Base-by-base conservation (phyloP, 768 basidiomycete genomes). In the Neoboletus magnificus region DNA sequence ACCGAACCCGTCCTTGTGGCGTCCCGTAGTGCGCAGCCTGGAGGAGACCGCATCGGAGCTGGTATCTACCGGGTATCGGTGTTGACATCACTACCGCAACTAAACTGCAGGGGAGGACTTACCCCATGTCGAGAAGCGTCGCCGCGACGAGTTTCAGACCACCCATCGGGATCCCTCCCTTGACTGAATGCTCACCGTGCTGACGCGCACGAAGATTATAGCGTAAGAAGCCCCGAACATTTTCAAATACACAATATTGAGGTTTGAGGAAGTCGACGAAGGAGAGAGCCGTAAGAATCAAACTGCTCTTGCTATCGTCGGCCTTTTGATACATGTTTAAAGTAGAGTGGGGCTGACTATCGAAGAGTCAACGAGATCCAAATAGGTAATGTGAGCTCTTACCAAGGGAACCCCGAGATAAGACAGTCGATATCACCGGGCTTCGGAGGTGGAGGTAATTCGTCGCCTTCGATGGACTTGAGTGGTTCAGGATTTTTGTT, bases 331-430 rank as follows among this genome's bases (percentile, higher is more conserved):
- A 89, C 82, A 84, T 88, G 65, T 92, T 92, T 20, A 91, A 66
- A 1, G 68, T 66, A 0, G 89, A 91, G 63, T 91, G 89, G 3
- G 84, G 79, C 68, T 91, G 89, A 64, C 89, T 91, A 54, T 40
- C 15, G n/a, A n/a, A 33, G 32, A 23, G 37, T 65, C 48, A 59
- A 29, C n/a, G 40, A 55, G 12, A 49, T 13, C 30, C 15, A 30
- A 23, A 29, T 33, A 27, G 42, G 15, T 13, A 32, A 22, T 60
- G 4, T 6, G 12, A 32, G 4, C n/a, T 2, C 57, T 23, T 53
- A 86, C 89, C 91, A 93, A 35, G 91, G 91, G 59, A 92, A 88
- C 0, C 91, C 91, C 18, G 84, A 79, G 13, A 81, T 71, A 15
- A 92, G 75, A 29, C 84, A 77, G 48, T 90, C 80, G 50, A 88